Percentiles rank a stretch among this genome's conserved stretches.
Evolutionary conservation across 2,329 filamentous ascomycete species (phyloP).

Genomic region (Colletotrichum neosansevieriae): DNA sequence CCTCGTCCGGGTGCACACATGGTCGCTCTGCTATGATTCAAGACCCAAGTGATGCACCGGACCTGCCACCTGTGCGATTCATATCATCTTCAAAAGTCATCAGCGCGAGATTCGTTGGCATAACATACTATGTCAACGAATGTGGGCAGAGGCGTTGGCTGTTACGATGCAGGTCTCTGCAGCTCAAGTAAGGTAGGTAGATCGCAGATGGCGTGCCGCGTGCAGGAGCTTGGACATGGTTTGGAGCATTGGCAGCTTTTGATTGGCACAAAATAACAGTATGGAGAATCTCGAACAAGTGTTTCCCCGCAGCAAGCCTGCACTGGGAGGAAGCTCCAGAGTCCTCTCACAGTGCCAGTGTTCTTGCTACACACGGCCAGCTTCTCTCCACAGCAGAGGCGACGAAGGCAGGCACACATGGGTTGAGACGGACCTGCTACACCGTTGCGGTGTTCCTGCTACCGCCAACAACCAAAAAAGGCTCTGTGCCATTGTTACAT

Average conservation of each 20-base stretch:
- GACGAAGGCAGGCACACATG: background rate
- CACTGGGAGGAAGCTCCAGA: no score
- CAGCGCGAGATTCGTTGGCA: no score
- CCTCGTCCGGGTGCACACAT: no score
- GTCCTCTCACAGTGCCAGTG: slow-evolving; percentile 8
- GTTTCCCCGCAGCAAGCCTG: slow-evolving; percentile 35
- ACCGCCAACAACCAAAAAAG: background rate
- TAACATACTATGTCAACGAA: no score
- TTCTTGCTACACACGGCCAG: background rate
- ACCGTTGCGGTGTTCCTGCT: background rate
- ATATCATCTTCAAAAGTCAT: no score
- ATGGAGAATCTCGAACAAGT: slow-evolving; percentile 23
- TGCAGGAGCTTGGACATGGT: slow-evolving; percentile 37
- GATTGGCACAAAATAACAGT: background rate
- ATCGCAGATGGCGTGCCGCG: slow-evolving; percentile 39
- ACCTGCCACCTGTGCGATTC: no score
- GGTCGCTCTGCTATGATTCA: no score
- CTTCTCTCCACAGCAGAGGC: background rate
- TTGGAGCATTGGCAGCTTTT: background rate
- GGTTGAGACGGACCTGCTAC: slow-evolving; percentile 36
- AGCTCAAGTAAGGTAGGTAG: slow-evolving; percentile 13
- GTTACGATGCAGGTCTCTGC: slow-evolving; percentile 7
- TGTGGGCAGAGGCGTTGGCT: background rate
- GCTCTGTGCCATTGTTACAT: slow-evolving; percentile 32
- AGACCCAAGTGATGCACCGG: no score